phyloP scores from a whole-genome alignment of 2,329 filamentous ascomycete genomes.

The Colletotrichum sp. region DNA sequence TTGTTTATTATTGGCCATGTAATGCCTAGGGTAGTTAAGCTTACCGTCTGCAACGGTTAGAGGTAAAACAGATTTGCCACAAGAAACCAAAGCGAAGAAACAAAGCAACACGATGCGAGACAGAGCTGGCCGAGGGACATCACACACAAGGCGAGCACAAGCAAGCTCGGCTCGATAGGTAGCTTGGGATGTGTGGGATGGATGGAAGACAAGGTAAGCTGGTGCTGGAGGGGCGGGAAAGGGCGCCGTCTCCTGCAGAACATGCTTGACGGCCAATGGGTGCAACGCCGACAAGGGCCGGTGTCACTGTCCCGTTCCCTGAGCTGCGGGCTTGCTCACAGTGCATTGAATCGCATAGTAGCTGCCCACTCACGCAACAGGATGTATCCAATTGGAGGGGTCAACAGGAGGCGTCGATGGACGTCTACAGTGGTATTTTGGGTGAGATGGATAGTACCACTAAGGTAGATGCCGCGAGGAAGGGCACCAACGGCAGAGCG shows the following conservation, averaged over 20 bases:
- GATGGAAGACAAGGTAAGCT: not conserved
- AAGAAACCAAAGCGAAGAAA: not conserved
- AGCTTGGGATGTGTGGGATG: not conserved
- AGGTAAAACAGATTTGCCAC: not conserved
- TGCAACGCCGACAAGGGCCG: constrained; percentile 7
- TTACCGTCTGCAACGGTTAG: not conserved
- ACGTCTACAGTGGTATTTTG: not conserved
- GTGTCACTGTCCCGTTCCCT: constrained; percentile 6
- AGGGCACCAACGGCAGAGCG: not conserved
- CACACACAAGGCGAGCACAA: not conserved
- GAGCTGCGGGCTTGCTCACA: not conserved
- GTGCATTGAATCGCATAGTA: constrained; percentile 19
- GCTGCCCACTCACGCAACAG: not conserved
- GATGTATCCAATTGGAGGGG: not conserved
- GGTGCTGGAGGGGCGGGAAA: constrained; percentile 19
- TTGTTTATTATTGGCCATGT: not conserved
- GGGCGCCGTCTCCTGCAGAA: constrained; percentile 17
- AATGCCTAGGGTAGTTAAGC: not conserved
- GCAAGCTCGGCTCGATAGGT: not conserved
- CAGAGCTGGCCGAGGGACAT: not conserved
- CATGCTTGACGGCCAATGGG: constrained; percentile 6
- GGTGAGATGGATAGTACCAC: not conserved
- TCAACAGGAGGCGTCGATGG: not conserved
- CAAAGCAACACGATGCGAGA: not conserved
- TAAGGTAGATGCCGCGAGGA: not conserved